A percentile compares a stretch with the other conserved stretches of the same genome.
Conservation (phyloP, 352 stramenopile genomes). For the Phytophthora pinifolia region DNA sequence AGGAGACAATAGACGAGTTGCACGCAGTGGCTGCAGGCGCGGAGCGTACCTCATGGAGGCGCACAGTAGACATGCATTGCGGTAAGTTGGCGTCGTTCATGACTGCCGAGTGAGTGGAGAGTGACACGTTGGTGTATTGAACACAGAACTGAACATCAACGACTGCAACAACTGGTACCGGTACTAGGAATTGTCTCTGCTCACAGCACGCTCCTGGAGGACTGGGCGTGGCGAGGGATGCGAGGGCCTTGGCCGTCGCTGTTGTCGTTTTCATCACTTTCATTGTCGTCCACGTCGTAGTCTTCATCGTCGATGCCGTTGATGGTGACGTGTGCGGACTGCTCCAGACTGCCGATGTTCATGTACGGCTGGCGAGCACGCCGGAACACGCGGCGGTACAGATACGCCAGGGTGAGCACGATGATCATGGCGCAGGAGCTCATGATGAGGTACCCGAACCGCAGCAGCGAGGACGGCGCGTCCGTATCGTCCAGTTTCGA, state of each 20-base stretch:
- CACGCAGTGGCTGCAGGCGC: not conserved
- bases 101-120: conserved; percentile 2
- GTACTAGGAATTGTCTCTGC: too few species aligned
- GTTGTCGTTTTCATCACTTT: conserved; percentile 29
- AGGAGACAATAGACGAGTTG: conserved; percentile 1
- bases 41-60: conserved; percentile 60
- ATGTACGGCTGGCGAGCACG: conserved; percentile 63
- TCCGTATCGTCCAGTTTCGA: conserved; percentile 20
- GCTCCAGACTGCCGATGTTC: conserved; percentile 61
- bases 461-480: conserved; percentile 41
- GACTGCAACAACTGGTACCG: too few species aligned
- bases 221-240: conserved; percentile 32
- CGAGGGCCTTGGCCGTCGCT: conserved; percentile 15
- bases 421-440: conserved; percentile 63
- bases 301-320: conserved; percentile 27
- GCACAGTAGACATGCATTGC: conserved; percentile 58
- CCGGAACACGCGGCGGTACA: conserved; percentile 75
- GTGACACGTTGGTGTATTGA: conserved; percentile 1
- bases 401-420: conserved; percentile 52
- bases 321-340: conserved; percentile 28
- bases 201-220: conserved; percentile 26
- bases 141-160: too few species aligned
- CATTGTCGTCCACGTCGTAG: conserved; percentile 37
- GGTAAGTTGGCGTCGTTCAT: conserved; percentile 51
- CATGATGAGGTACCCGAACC: conserved; percentile 68